phyloP scores from a whole-genome alignment of 2,329 filamentous ascomycete genomes.

The Talaromyces islandicus region DNA sequence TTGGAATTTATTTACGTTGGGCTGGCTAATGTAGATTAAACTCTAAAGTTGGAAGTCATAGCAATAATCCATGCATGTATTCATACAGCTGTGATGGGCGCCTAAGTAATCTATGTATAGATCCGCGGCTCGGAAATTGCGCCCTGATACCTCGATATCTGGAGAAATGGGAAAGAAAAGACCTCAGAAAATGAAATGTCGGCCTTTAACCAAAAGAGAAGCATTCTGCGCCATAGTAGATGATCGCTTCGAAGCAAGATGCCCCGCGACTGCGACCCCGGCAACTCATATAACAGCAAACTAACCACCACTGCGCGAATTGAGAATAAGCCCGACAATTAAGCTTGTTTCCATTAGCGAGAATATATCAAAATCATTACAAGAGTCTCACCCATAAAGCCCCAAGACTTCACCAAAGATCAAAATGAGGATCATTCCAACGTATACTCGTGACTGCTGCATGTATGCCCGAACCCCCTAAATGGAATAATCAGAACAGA shows the following conservation, averaged over 20 bases:
- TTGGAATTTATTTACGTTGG: not conserved
- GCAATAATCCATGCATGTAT: not conserved
- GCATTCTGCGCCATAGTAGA: not conserved
- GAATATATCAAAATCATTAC: not conserved
- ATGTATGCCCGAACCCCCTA: constrained; percentile 86
- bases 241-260: not conserved
- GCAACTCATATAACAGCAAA: not conserved
- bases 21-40: not conserved
- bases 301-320: constrained; percentile 56
- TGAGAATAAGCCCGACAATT: constrained; percentile 85
- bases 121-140: not conserved
- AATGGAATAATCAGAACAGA: not conserved
- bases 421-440: constrained; percentile 96
- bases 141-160: not conserved
- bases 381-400: constrained; percentile 73
- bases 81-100: not conserved
- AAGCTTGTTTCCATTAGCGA: constrained; percentile 48
- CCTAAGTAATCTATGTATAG: not conserved
- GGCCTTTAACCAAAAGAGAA: not conserved
- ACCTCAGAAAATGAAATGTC: not conserved
- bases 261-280: not conserved
- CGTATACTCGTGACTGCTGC: constrained; percentile 91
- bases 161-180: not conserved
- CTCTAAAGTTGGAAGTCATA: not conserved
- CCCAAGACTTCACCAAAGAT: constrained; percentile 98